phyloP scores from a whole-genome alignment of 2,329 filamentous ascomycete genomes.

The Plectosphaerella cucumerina region DNA sequence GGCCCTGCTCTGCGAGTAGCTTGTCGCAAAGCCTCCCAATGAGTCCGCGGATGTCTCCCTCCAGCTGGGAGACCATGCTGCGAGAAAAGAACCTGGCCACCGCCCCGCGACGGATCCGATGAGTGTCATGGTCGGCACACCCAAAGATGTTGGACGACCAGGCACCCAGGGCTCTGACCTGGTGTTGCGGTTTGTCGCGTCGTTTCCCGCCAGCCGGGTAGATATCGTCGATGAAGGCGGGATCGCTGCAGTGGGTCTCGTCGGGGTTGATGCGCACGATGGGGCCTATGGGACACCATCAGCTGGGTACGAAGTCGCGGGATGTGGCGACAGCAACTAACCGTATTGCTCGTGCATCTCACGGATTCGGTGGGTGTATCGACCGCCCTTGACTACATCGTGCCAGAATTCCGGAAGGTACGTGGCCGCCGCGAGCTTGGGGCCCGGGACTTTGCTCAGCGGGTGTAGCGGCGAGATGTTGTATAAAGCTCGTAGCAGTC shows the following conservation, averaged over 20 bases:
- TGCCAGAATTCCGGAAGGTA: slow-evolving; percentile 33
- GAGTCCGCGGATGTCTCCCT: slow-evolving; percentile 19
- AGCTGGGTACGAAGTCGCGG: background rate
- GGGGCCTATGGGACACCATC: slow-evolving; percentile 17
- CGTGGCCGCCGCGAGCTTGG: slow-evolving; percentile 27
- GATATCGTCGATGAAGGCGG: slow-evolving; percentile 31
- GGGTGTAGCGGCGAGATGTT: slow-evolving; percentile 35
- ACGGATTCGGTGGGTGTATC: slow-evolving; percentile 27
- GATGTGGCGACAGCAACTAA: slow-evolving; percentile 3
- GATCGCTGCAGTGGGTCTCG: slow-evolving; percentile 33
- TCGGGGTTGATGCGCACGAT: slow-evolving; percentile 33
- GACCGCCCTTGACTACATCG: slow-evolving; percentile 28
- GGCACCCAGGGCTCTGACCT: slow-evolving; percentile 12
- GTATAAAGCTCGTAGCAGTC: slow-evolving; percentile 22
- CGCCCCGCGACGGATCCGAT: slow-evolving; percentile 19
- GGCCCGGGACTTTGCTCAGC: slow-evolving; percentile 30
- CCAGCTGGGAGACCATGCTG: slow-evolving; percentile 22
- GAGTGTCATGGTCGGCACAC: slow-evolving; percentile 19
- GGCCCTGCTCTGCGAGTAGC: slow-evolving; percentile 18
- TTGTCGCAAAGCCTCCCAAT: slow-evolving; percentile 23
- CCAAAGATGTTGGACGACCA: slow-evolving; percentile 12
- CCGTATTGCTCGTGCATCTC: slow-evolving; percentile 33
- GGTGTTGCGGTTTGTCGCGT: slow-evolving; percentile 8
- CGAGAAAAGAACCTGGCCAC: slow-evolving; percentile 27
- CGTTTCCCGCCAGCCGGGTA: slow-evolving; percentile 19